phyloP scores from a whole-genome alignment of 176 grass and related monocot genomes.

The Bromus sterilis region DNA sequence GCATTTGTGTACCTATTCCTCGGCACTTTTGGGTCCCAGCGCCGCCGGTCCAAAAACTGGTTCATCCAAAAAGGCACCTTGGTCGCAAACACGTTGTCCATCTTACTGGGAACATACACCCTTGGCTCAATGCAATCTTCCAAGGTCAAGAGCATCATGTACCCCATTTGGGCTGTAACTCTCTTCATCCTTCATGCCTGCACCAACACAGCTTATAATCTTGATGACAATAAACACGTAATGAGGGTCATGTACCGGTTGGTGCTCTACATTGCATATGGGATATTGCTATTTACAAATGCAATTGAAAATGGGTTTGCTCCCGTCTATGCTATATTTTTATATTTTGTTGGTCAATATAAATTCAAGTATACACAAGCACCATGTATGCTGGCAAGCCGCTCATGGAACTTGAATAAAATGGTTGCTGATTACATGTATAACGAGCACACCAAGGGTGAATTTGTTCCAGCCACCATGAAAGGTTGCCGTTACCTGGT shows the following conservation, averaged over 20 bases:
- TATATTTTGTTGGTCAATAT: not conserved
- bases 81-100: not conserved
- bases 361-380: not conserved
- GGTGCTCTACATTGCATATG: not conserved
- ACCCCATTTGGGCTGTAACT: not conserved
- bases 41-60: not conserved
- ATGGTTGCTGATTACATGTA: conserved; percentile 24
- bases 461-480: not conserved
- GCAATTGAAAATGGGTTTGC: too few species aligned
- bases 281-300: not conserved
- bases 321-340: too few species aligned
- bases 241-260: not conserved
- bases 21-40: not conserved
- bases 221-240: not conserved
- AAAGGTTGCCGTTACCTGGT: conserved; percentile 10
- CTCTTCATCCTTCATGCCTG: not conserved
- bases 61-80: not conserved
- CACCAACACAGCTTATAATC: not conserved
- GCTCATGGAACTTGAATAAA: not conserved
- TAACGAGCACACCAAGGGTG: not conserved
- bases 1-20: not conserved
- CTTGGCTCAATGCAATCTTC: conserved; percentile 13
- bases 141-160: not conserved
- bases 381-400: not conserved
- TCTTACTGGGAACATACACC: not conserved